Evolutionary conservation across 225 moss, liverwort and hornwort genomes (phyloP).

Genomic region (Pleurozium schreberi): DNA sequence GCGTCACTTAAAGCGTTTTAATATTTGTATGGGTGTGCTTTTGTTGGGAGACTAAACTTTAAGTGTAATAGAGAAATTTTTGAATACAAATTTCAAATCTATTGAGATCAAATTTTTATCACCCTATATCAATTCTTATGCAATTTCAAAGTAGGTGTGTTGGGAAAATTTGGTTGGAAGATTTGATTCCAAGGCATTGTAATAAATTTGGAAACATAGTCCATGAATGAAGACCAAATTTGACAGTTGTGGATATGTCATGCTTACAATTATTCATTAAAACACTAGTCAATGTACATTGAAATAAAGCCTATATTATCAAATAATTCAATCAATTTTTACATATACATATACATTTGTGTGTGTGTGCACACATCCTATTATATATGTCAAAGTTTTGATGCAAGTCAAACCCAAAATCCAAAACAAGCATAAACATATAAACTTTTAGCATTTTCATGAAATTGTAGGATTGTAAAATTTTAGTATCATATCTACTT

Average conservation of each 20-base stretch:
- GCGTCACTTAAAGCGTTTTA: neutral
- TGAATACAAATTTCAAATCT: neutral
- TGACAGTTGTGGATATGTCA: neutral
- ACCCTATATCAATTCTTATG: neutral
- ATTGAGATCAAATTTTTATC: neutral
- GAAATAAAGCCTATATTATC: neutral
- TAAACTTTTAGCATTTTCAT: neutral
- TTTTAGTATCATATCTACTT: neutral
- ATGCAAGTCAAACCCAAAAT: neutral
- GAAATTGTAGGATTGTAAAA: neutral
- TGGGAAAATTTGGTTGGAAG: neutral
- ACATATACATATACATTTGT: rapidly evolving
- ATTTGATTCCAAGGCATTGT: neutral
- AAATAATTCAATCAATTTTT: neutral
- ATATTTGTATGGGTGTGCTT: neutral
- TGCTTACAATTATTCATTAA: neutral
- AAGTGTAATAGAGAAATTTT: neutral
- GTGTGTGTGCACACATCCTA: too few species aligned
- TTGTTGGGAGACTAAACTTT: neutral
- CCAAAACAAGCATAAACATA: neutral
- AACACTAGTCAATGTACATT: neutral
- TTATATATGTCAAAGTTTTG: neutral
- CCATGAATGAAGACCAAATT: neutral
- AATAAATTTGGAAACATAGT: neutral
- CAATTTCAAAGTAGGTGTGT: neutral